These are phyloP conservation scores for Dryas drummondii DNA, from an alignment of 306 rosid species.

Conservation along the genomic window DNA sequence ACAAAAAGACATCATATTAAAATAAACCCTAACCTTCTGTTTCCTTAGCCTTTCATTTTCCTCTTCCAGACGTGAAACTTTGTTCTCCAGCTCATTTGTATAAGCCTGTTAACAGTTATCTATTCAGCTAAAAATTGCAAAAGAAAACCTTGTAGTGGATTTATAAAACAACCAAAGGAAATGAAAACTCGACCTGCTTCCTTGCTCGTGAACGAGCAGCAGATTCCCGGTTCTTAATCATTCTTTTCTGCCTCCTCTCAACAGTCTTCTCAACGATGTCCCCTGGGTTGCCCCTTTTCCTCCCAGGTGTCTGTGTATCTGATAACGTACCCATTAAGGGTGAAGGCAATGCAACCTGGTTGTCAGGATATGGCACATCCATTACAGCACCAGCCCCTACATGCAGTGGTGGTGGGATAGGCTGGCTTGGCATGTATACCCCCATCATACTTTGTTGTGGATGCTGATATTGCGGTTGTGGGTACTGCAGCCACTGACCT, in stretches of 20 bases:
- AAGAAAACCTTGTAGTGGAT: background rate
- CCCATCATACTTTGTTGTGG: conserved; percentile 73
- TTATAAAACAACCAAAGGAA: conserved; percentile 4
- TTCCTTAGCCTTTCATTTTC: conserved; percentile 92
- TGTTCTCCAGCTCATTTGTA: conserved; percentile 84
- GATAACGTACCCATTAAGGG: conserved; percentile 66
- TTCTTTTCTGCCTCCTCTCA: conserved; percentile 89
- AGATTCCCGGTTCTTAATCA: conserved; percentile 97
- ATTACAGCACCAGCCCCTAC: conserved; percentile 58
- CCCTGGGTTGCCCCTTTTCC: conserved; percentile 71
- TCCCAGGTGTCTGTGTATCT: conserved; percentile 55
- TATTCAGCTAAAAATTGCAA: background rate
- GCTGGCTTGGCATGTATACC: conserved; percentile 62
- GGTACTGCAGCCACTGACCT: conserved; percentile 72
- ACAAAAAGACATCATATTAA: conserved; percentile 6
- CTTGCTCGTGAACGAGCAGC: conserved; percentile 99
- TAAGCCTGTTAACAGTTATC: conserved; percentile 61
- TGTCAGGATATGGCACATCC: conserved; percentile 63
- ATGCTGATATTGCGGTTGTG: conserved; percentile 66
- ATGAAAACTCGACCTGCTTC: conserved; percentile 61
- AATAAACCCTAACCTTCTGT: conserved; percentile 62
- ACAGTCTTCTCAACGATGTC: conserved; percentile 74
- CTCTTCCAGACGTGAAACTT: conserved; percentile 81
- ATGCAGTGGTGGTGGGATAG: conserved; percentile 53
- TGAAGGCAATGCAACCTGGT: conserved; percentile 58